Percentiles rank a stretch among this genome's conserved stretches.
Conservation (phyloP, 2,329 filamentous ascomycete species). For the Elsinoe australis region DNA sequence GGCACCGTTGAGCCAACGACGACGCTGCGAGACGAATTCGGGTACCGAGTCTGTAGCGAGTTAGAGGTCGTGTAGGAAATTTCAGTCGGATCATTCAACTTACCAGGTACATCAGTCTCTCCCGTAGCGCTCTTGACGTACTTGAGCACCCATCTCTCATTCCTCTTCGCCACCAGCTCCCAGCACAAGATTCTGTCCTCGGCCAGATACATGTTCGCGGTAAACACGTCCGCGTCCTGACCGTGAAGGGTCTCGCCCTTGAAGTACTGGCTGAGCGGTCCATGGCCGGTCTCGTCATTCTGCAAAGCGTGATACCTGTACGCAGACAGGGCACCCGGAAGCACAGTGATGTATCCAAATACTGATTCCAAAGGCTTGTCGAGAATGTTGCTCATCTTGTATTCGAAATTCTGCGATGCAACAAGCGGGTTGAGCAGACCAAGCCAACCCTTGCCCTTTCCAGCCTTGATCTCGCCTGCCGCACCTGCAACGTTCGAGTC, state of each 20-base stretch:
- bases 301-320: conserved; percentile 94
- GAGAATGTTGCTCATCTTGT: conserved; percentile 99
- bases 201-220: conserved; percentile 90
- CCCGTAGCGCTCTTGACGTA: conserved; percentile 95
- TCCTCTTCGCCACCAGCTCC: conserved; percentile 92
- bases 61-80: background rate
- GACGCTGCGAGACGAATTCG: conserved; percentile 93
- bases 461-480: conserved; percentile 95
- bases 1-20: conserved; percentile 95
- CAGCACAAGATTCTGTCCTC: conserved; percentile 87
- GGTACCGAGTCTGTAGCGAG: conserved; percentile 67
- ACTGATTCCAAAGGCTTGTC: conserved; percentile 96
- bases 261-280: conserved; percentile 95
- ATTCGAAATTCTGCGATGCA: conserved; percentile 97
- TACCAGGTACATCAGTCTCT: conserved; percentile 95
- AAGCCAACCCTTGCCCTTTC: conserved; percentile 76
- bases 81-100: conserved; percentile 31
- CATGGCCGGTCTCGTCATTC: conserved; percentile 92
- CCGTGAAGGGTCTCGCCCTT: conserved; percentile 97
- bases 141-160: conserved; percentile 93
- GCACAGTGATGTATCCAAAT: conserved; percentile 95
- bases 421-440: conserved; percentile 90
- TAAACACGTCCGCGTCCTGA: conserved; percentile 93
- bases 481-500: conserved; percentile 96
- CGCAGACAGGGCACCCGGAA: conserved; percentile 88